Base-by-base conservation (phyloP, 495 filamentous ascomycete species). In the Tetracladium setigerum region DNA sequence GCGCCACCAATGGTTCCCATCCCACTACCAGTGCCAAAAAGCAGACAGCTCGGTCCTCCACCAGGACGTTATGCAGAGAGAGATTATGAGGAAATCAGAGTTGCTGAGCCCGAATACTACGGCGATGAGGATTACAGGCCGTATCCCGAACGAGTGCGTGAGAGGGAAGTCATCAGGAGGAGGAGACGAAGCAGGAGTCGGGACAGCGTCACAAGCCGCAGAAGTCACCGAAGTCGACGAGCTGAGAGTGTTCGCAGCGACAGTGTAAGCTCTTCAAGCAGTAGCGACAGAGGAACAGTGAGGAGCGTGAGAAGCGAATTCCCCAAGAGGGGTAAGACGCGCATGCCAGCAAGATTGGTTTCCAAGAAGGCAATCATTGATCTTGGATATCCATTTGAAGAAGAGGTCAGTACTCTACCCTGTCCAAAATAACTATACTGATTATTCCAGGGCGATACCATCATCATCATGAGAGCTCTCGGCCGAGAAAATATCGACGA, bases 401-500 rank as follows among this genome's bases (percentile, higher is more conserved):
- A 92, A 70, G 89, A 95, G 69, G 87, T 91, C 67, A 37, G 72
- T 10, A 11, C 19, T 43, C 16, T 27, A 18, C 12, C 24, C 52
- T 38, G 16, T 33, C 47, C 18, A 36, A 22, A 18, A 24, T 16
- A 8, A 27, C 43, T 31, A 45, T 36, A 5, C 13, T 37, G 51
- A 54, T 44, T 24, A 1, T 30, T 6, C 8, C 39, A 94, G 86
- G 87, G 82, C 33, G 81, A 84, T 40, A 78, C 78, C 41, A 77
- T 91, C 58, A 74, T 95, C 49, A 82, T 95, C 14, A 78, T 81
- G 55, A 79, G 82, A 52, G 89, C 89, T 2, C 73, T 95, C 17
- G 87, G 84, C 11, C 90, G 92, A 50, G 80, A 88, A 22, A 86
- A 94, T 52, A 95, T 95, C 55, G 89, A 95, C 57, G 83, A 91